These are phyloP conservation scores for Phytopythium helicoides DNA, from an alignment of 352 stramenopile genomes.

Conservation along the genomic window DNA sequence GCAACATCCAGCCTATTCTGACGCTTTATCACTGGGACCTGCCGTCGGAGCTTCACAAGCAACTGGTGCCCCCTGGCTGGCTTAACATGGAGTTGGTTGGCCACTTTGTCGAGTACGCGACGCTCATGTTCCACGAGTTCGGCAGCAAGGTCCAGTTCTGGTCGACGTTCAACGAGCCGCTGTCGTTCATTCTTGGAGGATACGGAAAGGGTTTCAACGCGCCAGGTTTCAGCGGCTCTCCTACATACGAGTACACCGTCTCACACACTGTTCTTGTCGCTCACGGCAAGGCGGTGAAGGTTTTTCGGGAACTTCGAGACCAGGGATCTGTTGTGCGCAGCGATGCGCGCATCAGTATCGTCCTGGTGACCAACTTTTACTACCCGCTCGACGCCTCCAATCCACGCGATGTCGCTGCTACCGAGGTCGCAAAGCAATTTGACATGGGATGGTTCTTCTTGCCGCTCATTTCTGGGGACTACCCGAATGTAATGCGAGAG, in stretches of 20 bases:
- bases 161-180: conserved; percentile 93
- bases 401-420: conserved; percentile 38
- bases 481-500: conserved; percentile 83
- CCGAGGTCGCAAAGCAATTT: conserved; percentile 76
- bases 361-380: conserved; percentile 62
- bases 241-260: conserved; percentile 23
- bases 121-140: conserved; percentile 85
- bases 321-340: conserved; percentile 22
- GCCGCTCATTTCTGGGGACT: conserved; percentile 85
- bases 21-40: conserved; percentile 95
- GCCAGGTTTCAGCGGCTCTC: conserved; percentile 14
- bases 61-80: conserved; percentile 65
- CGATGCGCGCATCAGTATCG: conserved; percentile 81
- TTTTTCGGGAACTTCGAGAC: conserved; percentile 71
- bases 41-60: conserved; percentile 69
- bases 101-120: conserved; percentile 81
- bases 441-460: conserved; percentile 87
- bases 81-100: conserved; percentile 33
- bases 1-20: conserved; percentile 67
- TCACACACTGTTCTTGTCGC: conserved; percentile 86
- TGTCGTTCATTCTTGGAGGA: conserved; percentile 67
- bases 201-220: conserved; percentile 65
- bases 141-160: conserved; percentile 86
- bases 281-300: conserved; percentile 71
- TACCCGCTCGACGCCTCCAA: conserved; percentile 62